Conservation (phyloP, 768 basidiomycete genomes). For the Phanerochaete carnosa region DNA sequence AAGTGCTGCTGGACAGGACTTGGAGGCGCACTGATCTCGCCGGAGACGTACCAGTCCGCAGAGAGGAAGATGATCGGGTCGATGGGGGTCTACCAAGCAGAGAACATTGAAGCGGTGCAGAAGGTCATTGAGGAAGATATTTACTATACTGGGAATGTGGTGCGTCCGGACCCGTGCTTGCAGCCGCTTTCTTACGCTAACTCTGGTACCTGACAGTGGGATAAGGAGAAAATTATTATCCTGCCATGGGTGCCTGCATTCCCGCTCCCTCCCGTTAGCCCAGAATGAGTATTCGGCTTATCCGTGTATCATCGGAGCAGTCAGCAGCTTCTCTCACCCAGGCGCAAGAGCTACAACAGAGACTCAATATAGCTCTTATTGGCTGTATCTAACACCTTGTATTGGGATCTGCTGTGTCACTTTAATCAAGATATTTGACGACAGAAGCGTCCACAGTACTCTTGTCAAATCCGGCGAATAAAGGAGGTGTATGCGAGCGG, state of each 20-base stretch:
- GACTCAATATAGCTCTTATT: neutral
- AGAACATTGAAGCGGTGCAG: conserved; percentile 43
- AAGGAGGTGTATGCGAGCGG: neutral
- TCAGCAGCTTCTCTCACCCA: too few species aligned
- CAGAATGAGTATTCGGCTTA: neutral
- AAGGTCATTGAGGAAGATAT: conserved; percentile 42
- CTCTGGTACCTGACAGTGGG: conserved; percentile 47
- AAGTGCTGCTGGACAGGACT: too few species aligned
- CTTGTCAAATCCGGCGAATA: conserved; percentile 1
- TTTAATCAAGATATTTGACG: neutral
- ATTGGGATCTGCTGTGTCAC: neutral
- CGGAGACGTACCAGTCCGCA: conserved; percentile 48
- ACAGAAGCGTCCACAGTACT: conserved; percentile 9
- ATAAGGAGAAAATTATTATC: conserved; percentile 50
- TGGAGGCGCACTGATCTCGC: conserved; percentile 56
- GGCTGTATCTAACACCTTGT: neutral
- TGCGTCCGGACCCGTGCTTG: conserved; percentile 23
- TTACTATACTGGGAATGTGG: conserved; percentile 41
- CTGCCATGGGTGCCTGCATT: conserved; percentile 42
- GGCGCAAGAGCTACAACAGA: neutral
- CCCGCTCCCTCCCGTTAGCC: neutral
- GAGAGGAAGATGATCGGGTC: conserved; percentile 64
- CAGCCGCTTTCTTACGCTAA: neutral
- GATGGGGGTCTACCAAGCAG: conserved; percentile 45
- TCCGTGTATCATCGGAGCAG: too few species aligned